Base-by-base conservation (phyloP, 2,329 filamentous ascomycete genomes). In the Trichoderma afroharzianum region DNA sequence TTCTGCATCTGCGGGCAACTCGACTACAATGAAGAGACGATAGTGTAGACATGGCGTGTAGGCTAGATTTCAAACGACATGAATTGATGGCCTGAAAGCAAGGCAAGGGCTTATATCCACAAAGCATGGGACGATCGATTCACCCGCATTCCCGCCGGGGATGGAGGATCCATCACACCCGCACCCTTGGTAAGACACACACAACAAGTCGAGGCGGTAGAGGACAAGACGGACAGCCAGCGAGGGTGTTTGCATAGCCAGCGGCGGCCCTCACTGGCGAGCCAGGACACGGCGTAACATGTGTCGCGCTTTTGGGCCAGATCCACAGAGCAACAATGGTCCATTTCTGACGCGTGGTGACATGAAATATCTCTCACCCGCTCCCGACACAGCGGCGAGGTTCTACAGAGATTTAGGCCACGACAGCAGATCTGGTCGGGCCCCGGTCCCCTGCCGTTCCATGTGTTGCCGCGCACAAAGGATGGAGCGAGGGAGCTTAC, bases 181-280 rank as follows among this genome's bases (percentile, higher is more conserved):
- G 28, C 55, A 69, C 12, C 33, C 12, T 24, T 64, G 64, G 64
- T 69, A 71, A 64, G 67, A 64, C 58, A 55, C 53, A 64, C 58
- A 55, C 53, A 43, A 57, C 18, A 43, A 28, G 59, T 66, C 64
- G 61, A 64, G 64, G 50, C 68, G 62, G 68, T 39, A 59, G 39
- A 71, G 69, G 63, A 70, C 66, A 58, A 68, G 57, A 62, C 68
- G 24, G 73, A 68, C 57, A 47, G 63, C 15, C 2, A 36, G 39
- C 15, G 69, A 72, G 63, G 73, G 72, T 70, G 64, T 72, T 73
- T 67, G 73, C 72, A 72, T 72, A 62, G 67, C 26, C 21, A 57
- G 32, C 55, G 33, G 67, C 55, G 61, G 39, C 50, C 28, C 61
- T 32, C 50, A 72, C 66, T 43, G 28, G 71, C 67, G 67, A 72